A percentile compares a stretch with the other conserved stretches of the same genome.
These are phyloP conservation scores for Lactifluus volemus DNA, from an alignment of 768 basidiomycete species.

Conservation along the genomic window DNA sequence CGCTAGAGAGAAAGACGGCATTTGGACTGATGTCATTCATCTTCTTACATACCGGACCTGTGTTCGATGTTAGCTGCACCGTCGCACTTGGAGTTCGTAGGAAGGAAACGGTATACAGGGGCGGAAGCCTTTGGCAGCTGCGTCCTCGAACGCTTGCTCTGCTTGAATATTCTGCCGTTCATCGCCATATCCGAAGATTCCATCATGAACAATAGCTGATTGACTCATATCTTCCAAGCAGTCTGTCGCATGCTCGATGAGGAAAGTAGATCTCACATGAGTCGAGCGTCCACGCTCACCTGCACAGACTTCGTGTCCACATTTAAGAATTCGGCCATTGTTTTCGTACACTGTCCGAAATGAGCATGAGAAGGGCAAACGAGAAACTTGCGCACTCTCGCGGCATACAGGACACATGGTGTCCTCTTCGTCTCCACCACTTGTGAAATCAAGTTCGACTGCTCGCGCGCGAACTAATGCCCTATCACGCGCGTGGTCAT, in stretches of 20 bases:
- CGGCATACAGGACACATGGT: constrained; percentile 56
- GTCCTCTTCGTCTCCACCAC: constrained; percentile 41
- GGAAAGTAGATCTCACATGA: neutral
- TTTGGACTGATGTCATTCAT: constrained; percentile 45
- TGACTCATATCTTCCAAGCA: constrained; percentile 47
- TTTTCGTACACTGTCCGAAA: constrained; percentile 30
- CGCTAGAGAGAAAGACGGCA: constrained; percentile 50
- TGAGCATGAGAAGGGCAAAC: neutral
- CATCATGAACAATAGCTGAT: constrained; percentile 45
- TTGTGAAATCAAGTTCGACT: constrained; percentile 38
- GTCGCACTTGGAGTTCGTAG: neutral
- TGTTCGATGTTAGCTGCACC: neutral
- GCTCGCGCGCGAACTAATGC: constrained; percentile 43
- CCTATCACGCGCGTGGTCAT: constrained; percentile 27
- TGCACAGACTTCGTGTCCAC: constrained; percentile 60
- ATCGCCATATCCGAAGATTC: constrained; percentile 48
- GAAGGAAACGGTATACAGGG: constrained; percentile 37
- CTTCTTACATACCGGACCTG: constrained; percentile 62
- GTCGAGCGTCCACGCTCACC: constrained; percentile 29
- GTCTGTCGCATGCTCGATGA: constrained; percentile 28
- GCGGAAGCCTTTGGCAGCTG: constrained; percentile 46
- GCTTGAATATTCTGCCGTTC: constrained; percentile 46
- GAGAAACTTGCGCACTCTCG: constrained; percentile 37
- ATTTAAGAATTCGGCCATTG: constrained; percentile 52
- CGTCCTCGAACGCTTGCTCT: constrained; percentile 50